These are phyloP conservation scores for Botrytis deweyae DNA, from an alignment of 2,329 filamentous ascomycete genomes.

Conservation along the genomic window DNA sequence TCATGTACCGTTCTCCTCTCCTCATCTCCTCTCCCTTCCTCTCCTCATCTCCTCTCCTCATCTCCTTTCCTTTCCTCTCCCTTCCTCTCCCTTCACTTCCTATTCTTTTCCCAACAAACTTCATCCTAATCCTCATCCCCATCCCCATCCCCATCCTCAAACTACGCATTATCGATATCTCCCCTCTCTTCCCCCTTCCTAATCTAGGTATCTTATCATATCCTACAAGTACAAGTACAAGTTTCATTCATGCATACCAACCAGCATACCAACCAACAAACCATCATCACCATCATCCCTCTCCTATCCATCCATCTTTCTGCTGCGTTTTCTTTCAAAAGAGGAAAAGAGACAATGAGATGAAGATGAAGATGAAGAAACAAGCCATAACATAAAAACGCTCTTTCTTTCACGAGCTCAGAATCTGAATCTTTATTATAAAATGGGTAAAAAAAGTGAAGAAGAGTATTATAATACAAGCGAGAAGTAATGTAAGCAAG, in stretches of 20 bases:
- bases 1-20: not conserved
- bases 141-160: not conserved
- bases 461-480: not conserved
- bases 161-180: not conserved
- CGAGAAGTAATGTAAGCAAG: not conserved
- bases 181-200: not conserved
- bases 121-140: not conserved
- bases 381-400: not conserved
- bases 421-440: not conserved
- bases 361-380: no score
- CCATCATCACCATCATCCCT: no score
- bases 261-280: not conserved
- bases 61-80: not conserved
- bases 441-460: slow-evolving; percentile 1
- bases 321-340: not conserved
- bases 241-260: not conserved
- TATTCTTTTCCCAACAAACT: not conserved
- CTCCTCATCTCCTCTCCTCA: no score
- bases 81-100: not conserved
- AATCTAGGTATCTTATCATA: slow-evolving; percentile 2
- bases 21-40: not conserved
- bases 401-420: not conserved
- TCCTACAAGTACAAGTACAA: slow-evolving; percentile 1
- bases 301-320: not conserved
- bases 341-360: not conserved